Conservation (phyloP, 257 asterid genomes). For the Nicotiana paniculata region DNA sequence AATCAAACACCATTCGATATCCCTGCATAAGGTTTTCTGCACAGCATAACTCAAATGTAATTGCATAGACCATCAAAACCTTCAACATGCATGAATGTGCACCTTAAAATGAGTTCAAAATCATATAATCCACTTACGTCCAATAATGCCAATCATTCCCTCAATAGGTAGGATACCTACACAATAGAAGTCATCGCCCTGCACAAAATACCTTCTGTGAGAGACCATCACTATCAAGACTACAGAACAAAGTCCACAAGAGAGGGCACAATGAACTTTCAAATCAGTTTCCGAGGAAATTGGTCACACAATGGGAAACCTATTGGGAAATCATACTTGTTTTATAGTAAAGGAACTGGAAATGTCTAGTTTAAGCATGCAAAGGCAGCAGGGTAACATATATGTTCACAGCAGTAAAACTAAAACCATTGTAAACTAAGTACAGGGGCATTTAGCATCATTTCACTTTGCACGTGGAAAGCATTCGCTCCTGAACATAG, state of each 20-base stretch:
- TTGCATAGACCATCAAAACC: neutral
- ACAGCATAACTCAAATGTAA: neutral
- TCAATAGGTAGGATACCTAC: constrained; percentile 35
- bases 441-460: neutral
- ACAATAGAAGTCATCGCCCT: constrained; percentile 50
- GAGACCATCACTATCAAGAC: neutral
- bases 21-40: constrained; percentile 79
- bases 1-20: constrained; percentile 66
- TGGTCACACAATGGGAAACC: neutral
- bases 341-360: neutral
- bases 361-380: neutral
- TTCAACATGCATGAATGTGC: neutral
- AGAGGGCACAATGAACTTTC: neutral
- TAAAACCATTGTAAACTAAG: neutral
- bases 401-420: neutral
- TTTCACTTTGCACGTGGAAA: neutral
- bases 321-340: neutral
- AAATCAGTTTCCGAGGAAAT: neutral
- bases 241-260: neutral
- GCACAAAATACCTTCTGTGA: constrained; percentile 22
- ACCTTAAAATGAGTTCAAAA: neutral
- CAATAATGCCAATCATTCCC: constrained; percentile 47
- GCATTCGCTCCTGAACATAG: neutral
- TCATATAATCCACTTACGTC: constrained; percentile 54
- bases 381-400: neutral